A percentile compares a stretch with the other conserved stretches of the same genome.
phyloP scores from a whole-genome alignment of 225 moss, liverwort and hornwort species.

The Straminergon stramineum region DNA sequence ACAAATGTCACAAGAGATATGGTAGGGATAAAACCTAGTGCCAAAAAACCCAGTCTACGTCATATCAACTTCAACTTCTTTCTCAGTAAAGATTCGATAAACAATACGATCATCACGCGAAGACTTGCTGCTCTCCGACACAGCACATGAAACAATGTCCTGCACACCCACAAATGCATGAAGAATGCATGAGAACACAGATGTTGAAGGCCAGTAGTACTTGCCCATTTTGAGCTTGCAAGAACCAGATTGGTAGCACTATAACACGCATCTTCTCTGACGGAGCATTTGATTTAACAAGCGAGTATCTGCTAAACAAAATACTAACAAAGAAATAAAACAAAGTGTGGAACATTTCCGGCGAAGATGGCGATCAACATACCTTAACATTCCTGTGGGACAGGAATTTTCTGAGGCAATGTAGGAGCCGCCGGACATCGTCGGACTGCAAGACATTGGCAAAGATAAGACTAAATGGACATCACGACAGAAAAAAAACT shows the following conservation, averaged over 20 bases:
- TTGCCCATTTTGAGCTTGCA: not conserved
- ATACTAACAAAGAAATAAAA: not conserved
- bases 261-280: not conserved
- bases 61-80: slow-evolving; percentile 42
- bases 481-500: not conserved
- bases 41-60: slow-evolving; percentile 1
- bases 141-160: slow-evolving; percentile 72
- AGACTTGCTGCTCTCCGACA: slow-evolving; percentile 71
- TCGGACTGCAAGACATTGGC: slow-evolving; percentile 52
- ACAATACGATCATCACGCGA: slow-evolving; percentile 65
- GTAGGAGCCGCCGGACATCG: slow-evolving; percentile 78
- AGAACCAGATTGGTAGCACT: not conserved
- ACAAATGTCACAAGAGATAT: slow-evolving; percentile 2
- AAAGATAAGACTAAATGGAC: not conserved
- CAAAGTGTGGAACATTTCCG: not conserved
- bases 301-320: not conserved
- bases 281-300: not conserved
- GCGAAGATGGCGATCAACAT: not conserved
- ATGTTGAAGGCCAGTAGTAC: not conserved
- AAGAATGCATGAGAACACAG: not conserved
- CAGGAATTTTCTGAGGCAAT: slow-evolving; percentile 61
- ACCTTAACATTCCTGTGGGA: slow-evolving; percentile 91
- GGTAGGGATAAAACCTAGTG: slow-evolving; percentile 1
- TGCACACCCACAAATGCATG: slow-evolving; percentile 12
- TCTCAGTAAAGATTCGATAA: slow-evolving; percentile 62